A percentile compares a stretch with the other conserved stretches of the same genome.
Conservation (phyloP, 805 yeast genomes). For the Suhomyces sp. region DNA sequence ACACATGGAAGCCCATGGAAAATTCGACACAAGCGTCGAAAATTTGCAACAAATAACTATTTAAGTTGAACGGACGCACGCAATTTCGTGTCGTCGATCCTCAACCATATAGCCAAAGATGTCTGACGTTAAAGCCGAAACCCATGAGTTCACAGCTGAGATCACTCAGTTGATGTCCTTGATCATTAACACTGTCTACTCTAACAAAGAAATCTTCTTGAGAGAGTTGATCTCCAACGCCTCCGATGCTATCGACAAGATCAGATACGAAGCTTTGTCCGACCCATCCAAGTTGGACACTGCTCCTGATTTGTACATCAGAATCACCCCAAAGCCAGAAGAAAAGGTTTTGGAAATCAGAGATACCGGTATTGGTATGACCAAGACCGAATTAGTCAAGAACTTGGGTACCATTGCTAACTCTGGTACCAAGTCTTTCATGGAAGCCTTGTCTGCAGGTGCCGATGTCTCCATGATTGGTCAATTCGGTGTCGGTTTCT, state of each 20-base stretch:
- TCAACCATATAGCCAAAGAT: slow-evolving; percentile 23
- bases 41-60: slow-evolving; percentile 14
- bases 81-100: neutral
- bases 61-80: slow-evolving; percentile 1
- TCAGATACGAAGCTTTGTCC: slow-evolving; percentile 92
- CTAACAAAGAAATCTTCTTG: slow-evolving; percentile 97
- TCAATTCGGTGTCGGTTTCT: slow-evolving; percentile 99
- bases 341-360: slow-evolving; percentile 92
- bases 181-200: slow-evolving; percentile 99
- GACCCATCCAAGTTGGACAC: slow-evolving; percentile 90
- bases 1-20: slow-evolving; percentile 31
- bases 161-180: slow-evolving; percentile 99
- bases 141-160: slow-evolving; percentile 99
- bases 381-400: slow-evolving; percentile 97
- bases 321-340: slow-evolving; percentile 96
- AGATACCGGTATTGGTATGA: slow-evolving; percentile 99
- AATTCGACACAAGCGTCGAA: slow-evolving; percentile 19
- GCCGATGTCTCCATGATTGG: slow-evolving; percentile 99
- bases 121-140: slow-evolving; percentile 62
- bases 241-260: slow-evolving; percentile 98
- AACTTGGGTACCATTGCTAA: slow-evolving; percentile 99
- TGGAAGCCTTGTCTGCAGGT: slow-evolving; percentile 99
- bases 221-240: slow-evolving; percentile 99
- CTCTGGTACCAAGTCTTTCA: slow-evolving; percentile 98
- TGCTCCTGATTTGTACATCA: slow-evolving; percentile 94